Evolutionary conservation across 208 protist genomes (phyloP), one percentile per base, ranked within the genome.

Genomic region (Trypanosoma theileri): DNA sequence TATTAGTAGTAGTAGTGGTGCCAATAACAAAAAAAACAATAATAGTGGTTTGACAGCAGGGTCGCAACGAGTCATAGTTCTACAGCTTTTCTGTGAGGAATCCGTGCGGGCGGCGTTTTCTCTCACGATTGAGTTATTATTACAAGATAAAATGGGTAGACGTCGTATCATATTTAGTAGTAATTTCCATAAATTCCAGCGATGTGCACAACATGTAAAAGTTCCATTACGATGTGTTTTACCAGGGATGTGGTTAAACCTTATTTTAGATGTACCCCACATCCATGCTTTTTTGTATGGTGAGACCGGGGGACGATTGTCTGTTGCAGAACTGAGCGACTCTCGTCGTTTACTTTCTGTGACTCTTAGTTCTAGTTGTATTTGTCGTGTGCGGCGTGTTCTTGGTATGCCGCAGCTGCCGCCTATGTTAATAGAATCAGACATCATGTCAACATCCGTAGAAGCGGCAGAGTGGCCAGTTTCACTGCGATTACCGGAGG

Each of bases 321-420:
- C 53, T 16, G 26, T 12, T 0, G 42, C 51, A 1, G 62, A 62
- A 26, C 28, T 81, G n/a, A 66, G 73, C 16, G 60, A 82, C 53
- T 71, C 85, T 55, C 53, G 80, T 79, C 48, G 28, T 24, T n/a
- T 78, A 48, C 62, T 73, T 31, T 41, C 62, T 4, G n/a, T 73
- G 17, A 61, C 58, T 13, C 19, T 71, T 31, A 66, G 66, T 54
- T 69, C 51, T 14, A 69, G 72, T 16, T 77, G 69, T 7, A 28
- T 89, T 19, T 87, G 81, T 40, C 40, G 56, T 60, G 64, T 93
- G 14, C 80, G 88, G 4, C 84, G 88, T n/a, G 67, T 93, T 13
- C 61, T 93, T 19, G 85, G 81, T 1, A 80, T 89, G 40, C 71
- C 81, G 16, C 77, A 79, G 28, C 56, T 87, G 16, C 75, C 75